Evolutionary conservation across 116 monocot genomes (phyloP), one percentile per base, ranked within the genome.

Genomic region (Iris pallida): DNA sequence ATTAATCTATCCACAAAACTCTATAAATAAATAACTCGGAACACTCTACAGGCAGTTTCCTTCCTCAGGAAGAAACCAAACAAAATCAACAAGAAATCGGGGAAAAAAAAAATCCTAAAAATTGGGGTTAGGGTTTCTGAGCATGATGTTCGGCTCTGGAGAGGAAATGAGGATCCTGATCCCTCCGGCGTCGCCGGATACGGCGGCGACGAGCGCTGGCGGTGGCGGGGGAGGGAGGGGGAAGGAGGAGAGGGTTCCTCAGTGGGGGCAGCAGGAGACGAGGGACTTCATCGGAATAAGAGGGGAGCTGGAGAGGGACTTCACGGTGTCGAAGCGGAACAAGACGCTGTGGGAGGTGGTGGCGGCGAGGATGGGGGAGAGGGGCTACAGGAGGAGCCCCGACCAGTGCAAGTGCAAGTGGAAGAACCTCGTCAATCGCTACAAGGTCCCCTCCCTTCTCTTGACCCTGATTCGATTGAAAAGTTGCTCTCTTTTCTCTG

Each of bases 371-470:
- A 90, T 98, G 93, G 57, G 78, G 66, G 87, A 93, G 74, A 71
- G 76, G 52, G 93, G 98, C 10, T 85, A 88, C 71, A 77, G 88
- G 41, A 79, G 98, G 51, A 93, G 72, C 55, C 74, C 93, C 6
- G 98, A 98, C 19, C 98, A 98, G 81, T 98, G 98, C 73, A 98
- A 98, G 74, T 93, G 93, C 88, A 98, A 98, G 80, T 98, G 98
- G 98, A 98, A 98, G 86, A 98, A 98, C 72, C 93, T 98, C 86
- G 74, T 93, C 72, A 98, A 98, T 80, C 89, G 98, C 5, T 98
- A 98, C 78, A 98, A 98, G 93, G 98, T 98, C 16, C 30, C 0
- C 30, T 30, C 30, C 30, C 30, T 30, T 30, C 30, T 30, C 30
- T 30, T 3, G 30, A 30, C 3, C 30, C 30, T 30, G 30, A 30